Percentiles rank a stretch among this genome's conserved stretches.
These are phyloP conservation scores for Paraphoma sp. DNA, from an alignment of 2,329 filamentous ascomycete species.

Conservation along the genomic window DNA sequence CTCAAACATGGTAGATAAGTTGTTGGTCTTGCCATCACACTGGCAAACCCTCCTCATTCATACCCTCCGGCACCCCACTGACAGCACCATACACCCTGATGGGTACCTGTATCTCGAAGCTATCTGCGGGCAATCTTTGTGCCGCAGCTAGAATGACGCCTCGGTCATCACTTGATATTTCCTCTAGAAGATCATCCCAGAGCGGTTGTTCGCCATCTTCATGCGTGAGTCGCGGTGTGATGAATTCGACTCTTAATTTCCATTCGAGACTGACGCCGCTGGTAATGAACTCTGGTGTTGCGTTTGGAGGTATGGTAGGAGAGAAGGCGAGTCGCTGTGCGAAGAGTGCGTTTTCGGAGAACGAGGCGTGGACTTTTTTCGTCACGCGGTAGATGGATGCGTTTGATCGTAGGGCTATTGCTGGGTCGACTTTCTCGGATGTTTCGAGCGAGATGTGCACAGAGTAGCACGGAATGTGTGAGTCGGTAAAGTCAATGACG, in stretches of 20 bases:
- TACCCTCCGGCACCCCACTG: constrained; percentile 46
- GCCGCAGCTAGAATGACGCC: constrained; percentile 78
- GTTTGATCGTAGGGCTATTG: constrained; percentile 82
- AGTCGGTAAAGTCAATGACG: constrained; percentile 80
- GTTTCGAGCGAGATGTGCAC: constrained; percentile 86
- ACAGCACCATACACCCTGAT: constrained; percentile 76
- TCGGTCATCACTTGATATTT: constrained; percentile 78
- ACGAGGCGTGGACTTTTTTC: constrained; percentile 77
- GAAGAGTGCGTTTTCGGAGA: constrained; percentile 83
- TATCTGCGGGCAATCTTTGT: constrained; percentile 82
- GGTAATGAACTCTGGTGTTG: constrained; percentile 91
- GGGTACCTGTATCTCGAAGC: constrained; percentile 87
- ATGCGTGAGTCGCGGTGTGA: constrained; percentile 68
- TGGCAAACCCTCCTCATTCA: constrained; percentile 40
- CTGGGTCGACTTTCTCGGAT: constrained; percentile 79
- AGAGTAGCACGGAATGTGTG: constrained; percentile 83
- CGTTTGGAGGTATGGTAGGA: constrained; percentile 80
- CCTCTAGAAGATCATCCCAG: constrained; percentile 69
- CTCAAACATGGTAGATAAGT: too few species aligned
- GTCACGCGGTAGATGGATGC: constrained; percentile 88
- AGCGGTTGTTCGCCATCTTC: constrained; percentile 38
- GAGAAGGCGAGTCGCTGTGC: constrained; percentile 79
- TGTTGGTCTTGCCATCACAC: constrained; percentile 25
- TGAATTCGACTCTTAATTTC: constrained; percentile 91
- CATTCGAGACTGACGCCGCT: constrained; percentile 87